Percentiles rank a stretch among this genome's conserved stretches.
phyloP scores from a whole-genome alignment of 2,329 filamentous ascomycete genomes.

The Pezicula neosporulosa region DNA sequence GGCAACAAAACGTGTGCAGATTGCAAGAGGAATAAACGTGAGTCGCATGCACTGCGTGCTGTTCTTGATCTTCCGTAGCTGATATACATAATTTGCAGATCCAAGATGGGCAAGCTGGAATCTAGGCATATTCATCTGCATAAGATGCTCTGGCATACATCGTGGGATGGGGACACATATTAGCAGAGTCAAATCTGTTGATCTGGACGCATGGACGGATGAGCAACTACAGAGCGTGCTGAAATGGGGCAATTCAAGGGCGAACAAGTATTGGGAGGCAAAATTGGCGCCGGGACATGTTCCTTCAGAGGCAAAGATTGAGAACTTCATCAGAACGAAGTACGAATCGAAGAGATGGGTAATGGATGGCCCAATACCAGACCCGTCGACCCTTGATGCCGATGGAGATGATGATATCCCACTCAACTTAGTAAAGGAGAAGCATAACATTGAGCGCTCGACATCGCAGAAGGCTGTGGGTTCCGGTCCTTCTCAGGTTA shows the following conservation, averaged over 20 bases:
- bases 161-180: constrained; percentile 99
- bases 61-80: constrained; percentile 8
- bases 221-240: constrained; percentile 93
- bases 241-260: constrained; percentile 92
- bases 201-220: constrained; percentile 97
- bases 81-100: constrained; percentile 50
- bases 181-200: constrained; percentile 95
- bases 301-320: constrained; percentile 95
- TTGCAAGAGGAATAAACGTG: constrained; percentile 98
- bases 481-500: constrained; percentile 22
- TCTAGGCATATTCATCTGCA: constrained; percentile 94
- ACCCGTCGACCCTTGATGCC: constrained; percentile 80
- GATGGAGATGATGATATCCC: constrained; percentile 83
- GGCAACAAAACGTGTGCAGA: constrained; percentile 96
- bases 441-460: constrained; percentile 57
- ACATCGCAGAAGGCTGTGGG: constrained; percentile 27
- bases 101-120: constrained; percentile 99
- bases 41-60: constrained; percentile 28
- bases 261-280: constrained; percentile 98
- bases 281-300: constrained; percentile 89
- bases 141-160: constrained; percentile 97
- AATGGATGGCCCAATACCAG: constrained; percentile 95
- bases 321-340: constrained; percentile 99
- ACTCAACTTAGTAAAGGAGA: constrained; percentile 61
- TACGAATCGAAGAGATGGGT: constrained; percentile 99